phyloP scores from a whole-genome alignment of 2,329 filamentous ascomycete species.

The Helminthosporium solani region DNA sequence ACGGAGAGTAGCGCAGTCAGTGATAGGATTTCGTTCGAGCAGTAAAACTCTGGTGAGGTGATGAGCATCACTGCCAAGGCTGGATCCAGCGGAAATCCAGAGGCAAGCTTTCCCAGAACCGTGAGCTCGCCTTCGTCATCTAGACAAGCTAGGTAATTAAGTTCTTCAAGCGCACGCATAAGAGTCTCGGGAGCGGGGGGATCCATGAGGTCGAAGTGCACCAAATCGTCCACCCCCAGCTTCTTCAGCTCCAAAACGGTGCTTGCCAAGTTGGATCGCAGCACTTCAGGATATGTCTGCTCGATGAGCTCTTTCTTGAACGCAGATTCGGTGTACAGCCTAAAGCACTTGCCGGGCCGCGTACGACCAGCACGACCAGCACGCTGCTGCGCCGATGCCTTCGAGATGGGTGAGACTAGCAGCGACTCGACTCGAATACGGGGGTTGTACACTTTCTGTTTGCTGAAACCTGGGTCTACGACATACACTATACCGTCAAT shows the following conservation, averaged over 20 bases:
- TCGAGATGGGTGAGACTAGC: constrained; percentile 96
- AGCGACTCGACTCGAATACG: constrained; percentile 94
- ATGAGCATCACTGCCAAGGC: constrained; percentile 97
- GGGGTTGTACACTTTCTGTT: constrained; percentile 99
- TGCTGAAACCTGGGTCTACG: constrained; percentile 98
- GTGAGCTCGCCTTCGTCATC: constrained; percentile 97
- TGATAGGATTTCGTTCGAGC: constrained; percentile 96
- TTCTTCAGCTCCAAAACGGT: constrained; percentile 98
- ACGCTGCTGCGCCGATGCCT: constrained; percentile 93
- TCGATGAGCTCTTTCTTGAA: constrained; percentile 99
- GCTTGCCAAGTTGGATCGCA: constrained; percentile 90
- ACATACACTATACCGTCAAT: constrained; percentile 99
- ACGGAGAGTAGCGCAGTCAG: constrained; percentile 92
- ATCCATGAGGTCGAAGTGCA: constrained; percentile 99
- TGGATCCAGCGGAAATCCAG: constrained; percentile 93
- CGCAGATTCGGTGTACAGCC: constrained; percentile 89
- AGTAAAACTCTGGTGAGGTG: constrained; percentile 95
- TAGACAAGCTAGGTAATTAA: constrained; percentile 94
- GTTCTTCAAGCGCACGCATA: constrained; percentile 95
- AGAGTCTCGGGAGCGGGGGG: constrained; percentile 96
- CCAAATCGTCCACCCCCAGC: constrained; percentile 89
- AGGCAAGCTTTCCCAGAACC: constrained; percentile 78
- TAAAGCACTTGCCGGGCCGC: constrained; percentile 96
- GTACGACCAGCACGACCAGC: constrained; percentile 99
- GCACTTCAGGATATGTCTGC: constrained; percentile 93